A percentile compares a stretch with the other conserved stretches of the same genome.
phyloP scores from a whole-genome alignment of 2,329 filamentous ascomycete species.

The Fusarium continuum region DNA sequence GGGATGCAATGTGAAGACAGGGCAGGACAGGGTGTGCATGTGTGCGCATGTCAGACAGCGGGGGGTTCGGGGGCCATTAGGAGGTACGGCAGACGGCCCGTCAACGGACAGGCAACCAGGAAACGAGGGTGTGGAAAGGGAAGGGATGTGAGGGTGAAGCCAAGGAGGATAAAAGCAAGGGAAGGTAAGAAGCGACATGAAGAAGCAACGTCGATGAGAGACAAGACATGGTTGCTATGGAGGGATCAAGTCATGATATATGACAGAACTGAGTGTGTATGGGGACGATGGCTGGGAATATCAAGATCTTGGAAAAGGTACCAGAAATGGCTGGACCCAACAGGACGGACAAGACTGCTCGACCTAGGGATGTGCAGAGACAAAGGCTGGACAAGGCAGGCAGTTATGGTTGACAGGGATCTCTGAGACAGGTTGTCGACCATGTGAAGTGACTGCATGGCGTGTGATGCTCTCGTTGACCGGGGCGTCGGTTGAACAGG shows the following conservation, averaged over 20 bases:
- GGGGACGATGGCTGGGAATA: neutral
- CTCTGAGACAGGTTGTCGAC: constrained; percentile 19
- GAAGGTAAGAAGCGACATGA: constrained; percentile 30
- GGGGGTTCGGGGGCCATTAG: constrained; percentile 36
- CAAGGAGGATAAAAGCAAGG: constrained; percentile 31
- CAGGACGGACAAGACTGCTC: constrained; percentile 20
- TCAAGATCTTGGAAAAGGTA: constrained; percentile 31
- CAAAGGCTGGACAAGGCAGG: constrained; percentile 24
- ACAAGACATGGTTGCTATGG: constrained; percentile 30
- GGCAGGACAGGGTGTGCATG: constrained; percentile 22
- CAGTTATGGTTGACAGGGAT: constrained; percentile 27
- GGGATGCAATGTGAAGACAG: constrained; percentile 6
- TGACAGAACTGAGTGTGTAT: constrained; percentile 21
- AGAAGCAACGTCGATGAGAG: constrained; percentile 45
- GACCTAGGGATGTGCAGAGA: constrained; percentile 9
- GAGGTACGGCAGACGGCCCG: constrained; percentile 43
- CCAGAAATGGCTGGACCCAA: constrained; percentile 32
- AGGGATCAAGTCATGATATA: constrained; percentile 29
- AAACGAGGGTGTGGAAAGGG: constrained; percentile 35
- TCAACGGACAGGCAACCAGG: constrained; percentile 31
- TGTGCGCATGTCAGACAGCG: constrained; percentile 37
- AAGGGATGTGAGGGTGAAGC: constrained; percentile 27
- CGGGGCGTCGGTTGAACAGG: constrained; percentile 32
- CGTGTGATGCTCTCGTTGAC: constrained; percentile 33
- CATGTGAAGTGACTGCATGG: constrained; percentile 36